Percentiles rank a stretch among this genome's conserved stretches.
Conservation (phyloP, 2,329 filamentous ascomycete species). For the Pyrenochaeta sp. region DNA sequence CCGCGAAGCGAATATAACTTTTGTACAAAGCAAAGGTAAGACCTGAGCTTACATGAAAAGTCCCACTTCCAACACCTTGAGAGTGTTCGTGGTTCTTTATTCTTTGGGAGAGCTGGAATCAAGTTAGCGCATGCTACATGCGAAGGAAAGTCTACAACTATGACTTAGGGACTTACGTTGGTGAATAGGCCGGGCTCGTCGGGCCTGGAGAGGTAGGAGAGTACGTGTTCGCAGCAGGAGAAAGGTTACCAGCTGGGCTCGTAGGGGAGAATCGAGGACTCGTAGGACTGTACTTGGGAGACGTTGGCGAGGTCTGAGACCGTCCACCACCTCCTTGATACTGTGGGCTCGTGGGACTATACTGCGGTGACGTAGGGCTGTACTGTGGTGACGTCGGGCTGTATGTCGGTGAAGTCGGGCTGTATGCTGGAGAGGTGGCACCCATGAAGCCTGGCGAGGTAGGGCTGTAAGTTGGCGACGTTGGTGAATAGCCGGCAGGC, state of each 20-base stretch:
- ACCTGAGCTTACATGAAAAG: conserved; percentile 41
- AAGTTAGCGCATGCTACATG: conserved; percentile 25
- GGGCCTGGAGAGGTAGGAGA: conserved; percentile 51
- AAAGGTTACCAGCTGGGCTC: conserved; percentile 49
- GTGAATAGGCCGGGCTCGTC: conserved; percentile 51
- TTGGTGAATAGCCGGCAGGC: conserved; percentile 60
- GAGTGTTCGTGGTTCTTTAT: conserved; percentile 24
- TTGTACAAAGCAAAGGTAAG: conserved; percentile 44
- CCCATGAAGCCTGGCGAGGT: conserved; percentile 45
- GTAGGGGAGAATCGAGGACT: conserved; percentile 40
- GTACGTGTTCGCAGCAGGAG: conserved; percentile 53
- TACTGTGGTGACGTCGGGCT: conserved; percentile 62
- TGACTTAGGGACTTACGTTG: conserved; percentile 51
- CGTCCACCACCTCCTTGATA: conserved; percentile 62
- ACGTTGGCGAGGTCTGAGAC: conserved; percentile 58
- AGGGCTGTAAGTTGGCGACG: conserved; percentile 57
- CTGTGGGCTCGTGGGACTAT: conserved; percentile 72
- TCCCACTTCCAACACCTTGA: conserved; percentile 10
- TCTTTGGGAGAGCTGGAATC: conserved; percentile 42
- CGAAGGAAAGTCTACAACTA: conserved; percentile 30
- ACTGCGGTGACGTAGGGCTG: conserved; percentile 70
- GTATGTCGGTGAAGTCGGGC: conserved; percentile 65
- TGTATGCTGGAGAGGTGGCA: conserved; percentile 60
- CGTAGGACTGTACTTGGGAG: conserved; percentile 45
- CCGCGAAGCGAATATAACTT: conserved; percentile 36